Evolutionary conservation across 768 basidiomycete species (phyloP).

Genomic region (Botryobasidium botryosum): DNA sequence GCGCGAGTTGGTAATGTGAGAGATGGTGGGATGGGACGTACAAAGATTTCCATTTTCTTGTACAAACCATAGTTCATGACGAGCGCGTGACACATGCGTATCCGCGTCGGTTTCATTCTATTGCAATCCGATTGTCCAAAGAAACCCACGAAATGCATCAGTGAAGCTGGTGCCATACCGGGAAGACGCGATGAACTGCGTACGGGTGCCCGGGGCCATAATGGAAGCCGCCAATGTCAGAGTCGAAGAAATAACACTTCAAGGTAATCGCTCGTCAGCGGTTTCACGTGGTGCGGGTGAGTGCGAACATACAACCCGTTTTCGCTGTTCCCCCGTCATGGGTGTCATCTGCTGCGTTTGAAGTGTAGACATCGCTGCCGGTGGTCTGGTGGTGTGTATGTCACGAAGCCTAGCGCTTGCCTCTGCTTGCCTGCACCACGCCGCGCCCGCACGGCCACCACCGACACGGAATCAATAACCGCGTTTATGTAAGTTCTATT

Average conservation of each 20-base stretch:
- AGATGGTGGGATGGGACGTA: constrained; percentile 26
- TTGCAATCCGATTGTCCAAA: not conserved
- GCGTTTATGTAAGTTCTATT: too few relatives aligned
- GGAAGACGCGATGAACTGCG: too few relatives aligned
- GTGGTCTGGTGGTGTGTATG: too few relatives aligned
- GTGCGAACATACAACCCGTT: constrained; percentile 57
- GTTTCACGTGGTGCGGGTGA: not conserved
- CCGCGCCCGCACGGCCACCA: too few relatives aligned
- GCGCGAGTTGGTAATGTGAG: not conserved
- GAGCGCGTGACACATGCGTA: constrained; percentile 98
- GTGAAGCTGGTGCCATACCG: not conserved
- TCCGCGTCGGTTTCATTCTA: constrained; percentile 94
- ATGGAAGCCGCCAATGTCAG: constrained; percentile 97
- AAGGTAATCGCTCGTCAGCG: too few relatives aligned
- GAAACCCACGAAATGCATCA: not conserved
- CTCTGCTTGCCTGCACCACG: too few relatives aligned
- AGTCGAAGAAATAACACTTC: constrained; percentile 99
- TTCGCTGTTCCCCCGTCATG: constrained; percentile 63
- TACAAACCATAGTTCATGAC: constrained; percentile 99
- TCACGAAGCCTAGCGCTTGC: too few relatives aligned
- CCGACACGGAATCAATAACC: too few relatives aligned
- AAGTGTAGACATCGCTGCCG: too few relatives aligned
- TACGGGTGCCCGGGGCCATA: constrained; percentile 97
- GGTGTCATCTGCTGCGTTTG: constrained; percentile 28
- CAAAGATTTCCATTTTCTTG: constrained; percentile 99